Evolutionary conservation across 441 rosid genomes (phyloP), one percentile per base, ranked within the genome.

Genomic region (Aleurites moluccanus): DNA sequence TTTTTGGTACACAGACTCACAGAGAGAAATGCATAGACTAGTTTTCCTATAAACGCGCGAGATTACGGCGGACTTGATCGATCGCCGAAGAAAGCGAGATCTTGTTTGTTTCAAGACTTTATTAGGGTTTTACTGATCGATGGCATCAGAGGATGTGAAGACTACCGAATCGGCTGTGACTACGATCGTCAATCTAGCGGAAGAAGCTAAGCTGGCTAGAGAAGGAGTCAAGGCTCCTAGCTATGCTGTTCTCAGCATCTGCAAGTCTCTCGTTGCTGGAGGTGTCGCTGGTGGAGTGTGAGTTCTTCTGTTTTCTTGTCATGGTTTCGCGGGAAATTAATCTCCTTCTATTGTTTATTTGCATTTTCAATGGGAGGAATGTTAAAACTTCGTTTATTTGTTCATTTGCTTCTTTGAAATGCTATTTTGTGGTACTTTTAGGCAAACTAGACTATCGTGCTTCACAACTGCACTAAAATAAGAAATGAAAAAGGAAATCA

Each of bases 201-300:
- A 90, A 87, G 99, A 95, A 83, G 99, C 99, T 52, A 95, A 95
- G 88, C 88, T 92, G 21, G 97, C 99, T 61, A 83, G 88, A 70
- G 97, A 95, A 80, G 97, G 97, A 67, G 97, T 96, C 65, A 92
- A 86, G 82, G 93, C 97, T 44, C 99, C 97, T 18, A 89, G 87
- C 81, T 81, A 85, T 80, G 98, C 96, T 23, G n/a, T 91, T 69
- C 89, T 89, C 71, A 89, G 92, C 73, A 87, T 93, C 82, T 93
- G 97, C 97, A 96, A 93, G 84, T 96, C 99, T 74, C 97, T 96
- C 45, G 80, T 89, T 60, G 98, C 99, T 20, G 99, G 99, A 40
- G 99, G 99, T 5, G 91, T 93, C 69, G 99, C 98, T 63, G 99
- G 99, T 47, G 99, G 98, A 88, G 94, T 96, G 99, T 96, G 82